These are phyloP conservation scores for Kodamaea anthophila DNA, from an alignment of 1,139 yeast species.

Conservation along the genomic window DNA sequence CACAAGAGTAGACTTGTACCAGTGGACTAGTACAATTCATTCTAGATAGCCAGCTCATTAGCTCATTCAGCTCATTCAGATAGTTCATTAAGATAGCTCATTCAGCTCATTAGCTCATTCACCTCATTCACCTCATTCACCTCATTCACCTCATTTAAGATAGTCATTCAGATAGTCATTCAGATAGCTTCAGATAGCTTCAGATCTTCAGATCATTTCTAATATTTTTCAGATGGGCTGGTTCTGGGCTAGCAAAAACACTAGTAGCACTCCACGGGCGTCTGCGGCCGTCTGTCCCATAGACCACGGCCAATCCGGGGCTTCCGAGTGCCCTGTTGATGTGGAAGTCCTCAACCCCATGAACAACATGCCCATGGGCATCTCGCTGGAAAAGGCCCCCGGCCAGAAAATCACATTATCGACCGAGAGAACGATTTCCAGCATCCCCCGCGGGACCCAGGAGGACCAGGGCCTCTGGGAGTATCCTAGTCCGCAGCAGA, in stretches of 20 bases:
- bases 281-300: constrained; percentile 48
- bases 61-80: too few species aligned
- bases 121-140: too few species aligned
- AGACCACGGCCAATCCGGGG: constrained; percentile 18
- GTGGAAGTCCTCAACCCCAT: constrained; percentile 54
- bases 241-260: constrained; percentile 60
- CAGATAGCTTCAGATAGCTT: constrained; percentile 7
- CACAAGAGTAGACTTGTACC: too few species aligned
- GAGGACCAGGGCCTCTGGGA: constrained; percentile 81
- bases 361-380: constrained; percentile 80
- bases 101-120: too few species aligned
- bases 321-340: constrained; percentile 19
- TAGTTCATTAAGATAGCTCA: too few species aligned
- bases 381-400: constrained; percentile 64
- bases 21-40: too few species aligned
- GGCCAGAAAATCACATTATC: constrained; percentile 78
- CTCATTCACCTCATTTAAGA: too few species aligned
- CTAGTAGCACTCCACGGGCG: constrained; percentile 2
- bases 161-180: too few species aligned
- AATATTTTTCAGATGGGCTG: constrained; percentile 54
- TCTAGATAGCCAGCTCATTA: too few species aligned
- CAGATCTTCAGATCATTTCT: background rate
- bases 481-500: constrained; percentile 97
- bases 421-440: constrained; percentile 74
- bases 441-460: constrained; percentile 80